phyloP scores from a whole-genome alignment of 1,139 yeast species.

The Wickerhamomyces sp. region DNA sequence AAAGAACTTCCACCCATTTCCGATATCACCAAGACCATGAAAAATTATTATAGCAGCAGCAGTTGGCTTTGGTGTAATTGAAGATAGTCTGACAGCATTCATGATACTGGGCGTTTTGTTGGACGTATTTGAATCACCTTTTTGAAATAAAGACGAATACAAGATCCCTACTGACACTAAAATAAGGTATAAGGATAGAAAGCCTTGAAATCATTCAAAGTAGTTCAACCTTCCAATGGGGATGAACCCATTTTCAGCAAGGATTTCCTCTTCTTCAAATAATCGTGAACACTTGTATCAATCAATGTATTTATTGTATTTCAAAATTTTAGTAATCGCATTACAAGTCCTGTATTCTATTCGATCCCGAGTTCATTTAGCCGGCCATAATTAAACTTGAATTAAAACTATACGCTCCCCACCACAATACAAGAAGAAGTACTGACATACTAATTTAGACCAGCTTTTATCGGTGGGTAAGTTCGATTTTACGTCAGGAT shows the following conservation, averaged over 20 bases:
- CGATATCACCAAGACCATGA: conserved; percentile 92
- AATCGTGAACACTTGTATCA: too few relatives aligned
- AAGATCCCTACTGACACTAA: not conserved
- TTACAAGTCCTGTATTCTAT: not conserved
- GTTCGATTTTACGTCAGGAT: too few relatives aligned
- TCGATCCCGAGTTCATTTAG: not conserved
- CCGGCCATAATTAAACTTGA: not conserved
- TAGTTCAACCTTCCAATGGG: too few relatives aligned
- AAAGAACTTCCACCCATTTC: conserved; percentile 84
- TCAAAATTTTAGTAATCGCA: not conserved
- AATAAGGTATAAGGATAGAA: not conserved
- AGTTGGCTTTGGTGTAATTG: conserved; percentile 36
- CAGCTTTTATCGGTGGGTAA: too few relatives aligned
- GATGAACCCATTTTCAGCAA: too few relatives aligned
- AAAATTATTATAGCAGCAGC: conserved; percentile 75
- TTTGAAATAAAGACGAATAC: not conserved
- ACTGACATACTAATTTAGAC: too few relatives aligned
- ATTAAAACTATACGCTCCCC: too few relatives aligned
- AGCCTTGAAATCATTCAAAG: not conserved
- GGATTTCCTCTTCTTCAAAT: too few relatives aligned
- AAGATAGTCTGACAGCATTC: conserved; percentile 34
- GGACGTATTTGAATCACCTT: too few relatives aligned
- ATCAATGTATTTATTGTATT: not conserved
- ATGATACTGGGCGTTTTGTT: too few relatives aligned
- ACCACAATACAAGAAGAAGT: too few relatives aligned